A percentile compares a stretch with the other conserved stretches of the same genome.
Conservation (phyloP, 83 land plant genomes). For the Picea mariana region DNA sequence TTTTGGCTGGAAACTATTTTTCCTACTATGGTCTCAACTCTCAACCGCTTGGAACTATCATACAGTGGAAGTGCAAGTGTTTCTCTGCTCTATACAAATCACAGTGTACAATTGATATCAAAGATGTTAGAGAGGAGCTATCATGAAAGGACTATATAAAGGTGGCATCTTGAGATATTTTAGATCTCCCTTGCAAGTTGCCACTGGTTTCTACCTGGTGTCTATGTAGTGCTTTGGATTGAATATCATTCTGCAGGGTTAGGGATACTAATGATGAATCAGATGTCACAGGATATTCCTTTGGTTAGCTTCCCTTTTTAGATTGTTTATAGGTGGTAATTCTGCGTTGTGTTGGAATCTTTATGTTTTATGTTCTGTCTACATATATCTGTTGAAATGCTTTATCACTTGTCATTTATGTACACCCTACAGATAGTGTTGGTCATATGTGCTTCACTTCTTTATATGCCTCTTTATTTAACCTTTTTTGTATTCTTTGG, state of each 20-base stretch:
- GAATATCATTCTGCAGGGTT: not conserved
- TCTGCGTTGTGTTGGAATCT: not conserved
- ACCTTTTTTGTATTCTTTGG: constrained; percentile 6
- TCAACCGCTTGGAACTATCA: too few species aligned
- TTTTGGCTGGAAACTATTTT: too few species aligned
- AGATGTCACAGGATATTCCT: not conserved
- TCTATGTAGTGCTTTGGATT: not conserved
- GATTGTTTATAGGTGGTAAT: not conserved
- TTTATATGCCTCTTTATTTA: not conserved
- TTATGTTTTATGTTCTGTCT: not conserved
- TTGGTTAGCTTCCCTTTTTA: not conserved
- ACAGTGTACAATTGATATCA: not conserved
- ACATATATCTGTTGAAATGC: not conserved
- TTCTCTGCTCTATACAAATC: too few species aligned
- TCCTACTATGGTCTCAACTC: too few species aligned
- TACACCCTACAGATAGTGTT: not conserved
- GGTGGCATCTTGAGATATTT: not conserved
- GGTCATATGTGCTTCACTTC: not conserved
- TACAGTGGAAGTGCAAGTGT: too few species aligned
- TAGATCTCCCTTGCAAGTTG: not conserved
- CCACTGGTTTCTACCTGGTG: not conserved
- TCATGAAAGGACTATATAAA: not conserved
- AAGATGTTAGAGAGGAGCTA: not conserved
- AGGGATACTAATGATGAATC: not conserved
- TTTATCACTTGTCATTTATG: not conserved